Evolutionary conservation across 345 rosid species (phyloP).

Genomic region (Acer yangbiense): DNA sequence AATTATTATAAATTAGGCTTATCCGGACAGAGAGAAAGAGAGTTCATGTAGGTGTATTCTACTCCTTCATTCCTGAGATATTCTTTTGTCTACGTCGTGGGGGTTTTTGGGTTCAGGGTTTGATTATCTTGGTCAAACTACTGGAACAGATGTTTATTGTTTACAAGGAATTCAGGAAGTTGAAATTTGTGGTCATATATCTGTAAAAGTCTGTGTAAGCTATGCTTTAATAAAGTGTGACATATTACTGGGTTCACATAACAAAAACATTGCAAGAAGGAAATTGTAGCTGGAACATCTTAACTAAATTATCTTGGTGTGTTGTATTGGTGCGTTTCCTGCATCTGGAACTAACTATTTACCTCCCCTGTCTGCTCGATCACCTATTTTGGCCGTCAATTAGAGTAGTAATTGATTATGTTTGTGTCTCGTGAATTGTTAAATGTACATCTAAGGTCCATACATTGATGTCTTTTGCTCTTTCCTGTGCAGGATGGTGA

Average conservation of each 20-base stretch:
- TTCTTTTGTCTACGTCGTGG: neutral
- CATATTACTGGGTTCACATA: neutral
- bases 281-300: neutral
- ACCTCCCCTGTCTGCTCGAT: neutral
- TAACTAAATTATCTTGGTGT: neutral
- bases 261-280: neutral
- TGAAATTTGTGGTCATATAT: neutral
- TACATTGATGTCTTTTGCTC: constrained; percentile 23
- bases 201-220: neutral
- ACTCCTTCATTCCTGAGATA: neutral
- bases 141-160: neutral
- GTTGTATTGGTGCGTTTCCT: neutral
- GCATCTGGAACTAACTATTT: neutral
- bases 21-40: neutral
- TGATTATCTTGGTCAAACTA: neutral
- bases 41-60: too few species aligned
- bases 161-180: neutral
- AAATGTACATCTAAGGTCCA: constrained; percentile 4
- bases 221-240: neutral
- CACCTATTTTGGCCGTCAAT: neutral
- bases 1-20: neutral
- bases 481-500: constrained; percentile 69
- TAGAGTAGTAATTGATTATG: neutral
- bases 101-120: neutral
- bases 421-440: neutral